Evolutionary conservation across 225 moss, liverwort and hornwort genomes (phyloP), one percentile per base, ranked within the genome.

Genomic region (Pleurozium schreberi): DNA sequence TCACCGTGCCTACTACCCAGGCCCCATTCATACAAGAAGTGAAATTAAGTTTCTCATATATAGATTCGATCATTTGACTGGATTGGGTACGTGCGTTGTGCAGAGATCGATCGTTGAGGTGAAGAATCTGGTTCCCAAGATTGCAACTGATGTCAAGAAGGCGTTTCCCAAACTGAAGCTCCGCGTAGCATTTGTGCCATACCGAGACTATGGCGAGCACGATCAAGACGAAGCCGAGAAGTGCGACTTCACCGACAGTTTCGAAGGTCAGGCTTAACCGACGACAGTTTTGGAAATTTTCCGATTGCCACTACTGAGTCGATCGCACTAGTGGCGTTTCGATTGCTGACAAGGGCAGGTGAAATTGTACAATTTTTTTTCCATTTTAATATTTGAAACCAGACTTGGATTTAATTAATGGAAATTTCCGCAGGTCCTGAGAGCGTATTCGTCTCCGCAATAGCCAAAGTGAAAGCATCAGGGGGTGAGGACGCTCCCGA

Each of bases 201-300:
- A 95, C 68, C 91, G 94, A 84, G 95, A 95, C 45, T 96, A 95
- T 59, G 77, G 75, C 16, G 94, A 94, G 64, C 38, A 85, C 8
- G 90, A 62, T n/a, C 85, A 76, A 52, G 95, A 92, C 64, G 34
- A 83, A 11, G 91, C 66, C 14, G 90, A 94, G 55, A 93, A 88
- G 58, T 95, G 94, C 89, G 93, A 96, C 67, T 93, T 95, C 38
- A 95, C 95, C 8, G 87, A 89, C 50, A 90, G 87, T 86, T 86
- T 86, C 28, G 27, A 76, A 49, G 86, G 86, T 70, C 85, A 28
- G 40, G 59, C 3, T 36, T 77, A 15, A 25, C 77, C 6, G 19
- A 20, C 6, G 19, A 33, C 6, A 76, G 52, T 76, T 36, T 23
- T 8, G 9, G 13, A 34, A 52, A 21, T 52, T 34, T 31, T 8